Conservation (phyloP, 1,139 yeast species). For the Yamadazyma dendronema region DNA sequence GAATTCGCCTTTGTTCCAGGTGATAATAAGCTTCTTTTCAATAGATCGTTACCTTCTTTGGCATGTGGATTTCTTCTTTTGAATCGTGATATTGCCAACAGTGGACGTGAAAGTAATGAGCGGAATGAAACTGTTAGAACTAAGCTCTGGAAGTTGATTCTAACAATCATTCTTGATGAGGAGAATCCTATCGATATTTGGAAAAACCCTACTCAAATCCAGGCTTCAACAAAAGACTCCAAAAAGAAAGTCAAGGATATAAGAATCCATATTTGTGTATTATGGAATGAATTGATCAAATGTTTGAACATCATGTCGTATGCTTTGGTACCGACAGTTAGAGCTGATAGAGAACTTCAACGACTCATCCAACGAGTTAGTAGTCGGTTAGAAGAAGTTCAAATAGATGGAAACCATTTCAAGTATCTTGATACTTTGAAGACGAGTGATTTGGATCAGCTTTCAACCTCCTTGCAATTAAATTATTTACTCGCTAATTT, state of each 20-base stretch:
- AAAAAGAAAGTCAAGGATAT: slow-evolving; percentile 23
- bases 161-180: slow-evolving; percentile 18
- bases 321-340: slow-evolving; percentile 25
- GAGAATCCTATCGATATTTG: slow-evolving; percentile 28
- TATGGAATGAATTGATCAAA: slow-evolving; percentile 39
- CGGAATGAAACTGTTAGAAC: slow-evolving; percentile 3
- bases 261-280: slow-evolving; percentile 31
- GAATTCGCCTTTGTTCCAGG: slow-evolving; percentile 2
- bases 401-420: slow-evolving; percentile 24
- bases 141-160: slow-evolving; percentile 15
- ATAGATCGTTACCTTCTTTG: slow-evolving; percentile 23
- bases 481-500: slow-evolving; percentile 31
- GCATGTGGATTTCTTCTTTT: slow-evolving; percentile 25
- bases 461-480: slow-evolving; percentile 23
- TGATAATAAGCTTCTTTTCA: slow-evolving; percentile 3
- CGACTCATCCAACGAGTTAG: slow-evolving; percentile 19
- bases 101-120: slow-evolving; percentile 7
- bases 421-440: slow-evolving; percentile 22
- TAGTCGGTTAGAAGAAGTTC: slow-evolving; percentile 27
- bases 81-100: slow-evolving; percentile 21
- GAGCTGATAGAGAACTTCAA: slow-evolving; percentile 23
- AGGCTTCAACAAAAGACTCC: slow-evolving; percentile 17
- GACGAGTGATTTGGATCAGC: slow-evolving; percentile 16
- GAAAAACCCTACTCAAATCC: slow-evolving; percentile 36
- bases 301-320: slow-evolving; percentile 32